Evolutionary conservation across 2,329 filamentous ascomycete genomes (phyloP).

Genomic region (Aspergillus texensis): DNA sequence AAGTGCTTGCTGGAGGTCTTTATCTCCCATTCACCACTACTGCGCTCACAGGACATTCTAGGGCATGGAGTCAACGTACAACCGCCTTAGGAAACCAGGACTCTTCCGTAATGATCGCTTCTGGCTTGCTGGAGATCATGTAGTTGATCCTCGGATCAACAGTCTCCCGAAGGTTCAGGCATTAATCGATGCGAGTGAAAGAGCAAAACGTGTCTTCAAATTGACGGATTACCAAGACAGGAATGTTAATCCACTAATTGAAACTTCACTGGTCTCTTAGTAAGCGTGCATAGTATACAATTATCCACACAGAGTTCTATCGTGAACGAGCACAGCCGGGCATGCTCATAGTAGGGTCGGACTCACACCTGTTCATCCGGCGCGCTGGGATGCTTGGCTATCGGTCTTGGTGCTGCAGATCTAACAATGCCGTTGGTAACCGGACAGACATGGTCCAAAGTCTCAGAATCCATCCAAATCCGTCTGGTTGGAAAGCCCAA

Average conservation of each 20-base stretch:
- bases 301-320: slow-evolving; percentile 53
- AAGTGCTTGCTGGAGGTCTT: background rate
- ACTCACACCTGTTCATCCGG: slow-evolving; percentile 53
- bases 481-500: slow-evolving; percentile 41
- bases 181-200: slow-evolving; percentile 42
- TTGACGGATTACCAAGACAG: slow-evolving; percentile 49
- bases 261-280: background rate
- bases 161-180: slow-evolving; percentile 37
- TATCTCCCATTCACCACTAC: background rate
- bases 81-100: slow-evolving; percentile 43
- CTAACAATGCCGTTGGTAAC: slow-evolving; percentile 50
- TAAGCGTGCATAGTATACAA: slow-evolving; percentile 34
- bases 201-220: slow-evolving; percentile 44
- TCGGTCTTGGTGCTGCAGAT: slow-evolving; percentile 52
- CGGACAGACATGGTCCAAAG: slow-evolving; percentile 52
- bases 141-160: slow-evolving; percentile 50
- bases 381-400: slow-evolving; percentile 44
- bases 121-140: slow-evolving; percentile 55
- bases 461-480: slow-evolving; percentile 48
- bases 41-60: background rate
- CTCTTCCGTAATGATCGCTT: slow-evolving; percentile 55
- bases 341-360: slow-evolving; percentile 47
- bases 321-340: slow-evolving; percentile 50
- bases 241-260: slow-evolving; percentile 28
- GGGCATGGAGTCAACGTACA: slow-evolving; percentile 48